Percentiles rank a stretch among this genome's conserved stretches.
phyloP scores from a whole-genome alignment of 257 asterid genomes.

The Voacanga thouarsii region DNA sequence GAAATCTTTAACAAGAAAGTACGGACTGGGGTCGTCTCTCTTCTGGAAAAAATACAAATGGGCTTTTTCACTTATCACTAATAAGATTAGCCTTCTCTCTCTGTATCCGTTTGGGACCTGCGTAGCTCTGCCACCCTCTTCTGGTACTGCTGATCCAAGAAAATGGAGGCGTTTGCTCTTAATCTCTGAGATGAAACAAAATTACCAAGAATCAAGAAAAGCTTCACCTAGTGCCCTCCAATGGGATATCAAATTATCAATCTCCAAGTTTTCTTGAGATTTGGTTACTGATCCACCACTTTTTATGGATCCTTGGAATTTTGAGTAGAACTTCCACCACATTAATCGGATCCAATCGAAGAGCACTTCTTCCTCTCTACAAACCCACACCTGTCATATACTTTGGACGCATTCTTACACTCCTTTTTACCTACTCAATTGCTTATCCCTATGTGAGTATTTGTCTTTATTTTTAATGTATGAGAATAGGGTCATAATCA shows the following conservation, averaged over 20 bases:
- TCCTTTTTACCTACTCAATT: not conserved
- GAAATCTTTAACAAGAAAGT: not conserved
- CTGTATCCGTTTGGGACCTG: not conserved
- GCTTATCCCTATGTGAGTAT: not conserved
- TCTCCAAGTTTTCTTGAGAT: constrained; percentile 2
- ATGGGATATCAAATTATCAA: not conserved
- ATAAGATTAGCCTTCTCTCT: not conserved
- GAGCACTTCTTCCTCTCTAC: not conserved
- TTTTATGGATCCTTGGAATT: constrained; percentile 33
- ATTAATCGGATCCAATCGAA: constrained; percentile 30
- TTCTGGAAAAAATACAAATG: not conserved
- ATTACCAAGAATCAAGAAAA: not conserved
- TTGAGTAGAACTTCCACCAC: constrained; percentile 25
- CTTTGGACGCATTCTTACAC: not conserved
- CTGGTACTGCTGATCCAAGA: constrained; percentile 18
- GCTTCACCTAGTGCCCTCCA: not conserved
- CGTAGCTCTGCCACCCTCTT: not conserved
- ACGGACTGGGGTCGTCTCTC: no score
- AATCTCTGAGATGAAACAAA: not conserved
- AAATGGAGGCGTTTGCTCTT: not conserved
- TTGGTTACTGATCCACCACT: constrained; percentile 39
- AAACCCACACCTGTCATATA: not conserved
- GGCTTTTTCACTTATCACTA: constrained; percentile 1
- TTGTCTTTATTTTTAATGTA: not conserved
- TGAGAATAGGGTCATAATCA: no score